Conservation (phyloP, 2,329 filamentous ascomycete genomes). For the Hymenoscyphus fructigenus region DNA sequence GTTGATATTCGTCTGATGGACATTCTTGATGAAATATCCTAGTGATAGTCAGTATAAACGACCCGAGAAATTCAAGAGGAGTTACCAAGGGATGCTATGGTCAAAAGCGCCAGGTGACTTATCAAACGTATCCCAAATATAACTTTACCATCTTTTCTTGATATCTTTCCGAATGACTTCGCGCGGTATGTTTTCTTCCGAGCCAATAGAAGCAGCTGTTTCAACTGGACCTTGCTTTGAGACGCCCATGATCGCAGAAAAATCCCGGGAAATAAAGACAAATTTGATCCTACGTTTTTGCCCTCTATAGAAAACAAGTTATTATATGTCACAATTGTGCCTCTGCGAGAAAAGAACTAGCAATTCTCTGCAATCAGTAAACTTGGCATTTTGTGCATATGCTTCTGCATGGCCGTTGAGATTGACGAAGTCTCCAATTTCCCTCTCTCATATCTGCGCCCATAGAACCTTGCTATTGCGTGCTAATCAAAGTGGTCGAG, state of each 20-base stretch:
- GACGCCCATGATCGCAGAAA: background rate
- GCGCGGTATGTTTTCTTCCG: background rate
- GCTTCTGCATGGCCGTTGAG: background rate
- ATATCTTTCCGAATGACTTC: background rate
- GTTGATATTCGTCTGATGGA: background rate
- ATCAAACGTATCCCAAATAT: background rate
- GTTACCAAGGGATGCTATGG: background rate
- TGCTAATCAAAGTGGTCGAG: background rate
- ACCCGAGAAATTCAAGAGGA: background rate
- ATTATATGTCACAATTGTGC: background rate
- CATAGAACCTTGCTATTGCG: slow-evolving; percentile 1
- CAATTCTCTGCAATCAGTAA: background rate
- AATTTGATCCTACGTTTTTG: background rate
- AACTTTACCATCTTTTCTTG: background rate
- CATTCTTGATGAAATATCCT: background rate
- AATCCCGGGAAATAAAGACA: background rate
- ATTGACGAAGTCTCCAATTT: background rate
- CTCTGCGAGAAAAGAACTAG: background rate
- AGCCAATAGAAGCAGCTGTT: background rate
- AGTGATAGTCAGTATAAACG: background rate
- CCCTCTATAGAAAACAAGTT: background rate
- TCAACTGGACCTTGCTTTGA: background rate
- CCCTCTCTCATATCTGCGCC: background rate
- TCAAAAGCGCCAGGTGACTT: slow-evolving; percentile 1
- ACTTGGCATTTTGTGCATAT: background rate